Evolutionary conservation across 2,329 filamentous ascomycete species (phyloP).

Genomic region (Alternaria triticimaculans): DNA sequence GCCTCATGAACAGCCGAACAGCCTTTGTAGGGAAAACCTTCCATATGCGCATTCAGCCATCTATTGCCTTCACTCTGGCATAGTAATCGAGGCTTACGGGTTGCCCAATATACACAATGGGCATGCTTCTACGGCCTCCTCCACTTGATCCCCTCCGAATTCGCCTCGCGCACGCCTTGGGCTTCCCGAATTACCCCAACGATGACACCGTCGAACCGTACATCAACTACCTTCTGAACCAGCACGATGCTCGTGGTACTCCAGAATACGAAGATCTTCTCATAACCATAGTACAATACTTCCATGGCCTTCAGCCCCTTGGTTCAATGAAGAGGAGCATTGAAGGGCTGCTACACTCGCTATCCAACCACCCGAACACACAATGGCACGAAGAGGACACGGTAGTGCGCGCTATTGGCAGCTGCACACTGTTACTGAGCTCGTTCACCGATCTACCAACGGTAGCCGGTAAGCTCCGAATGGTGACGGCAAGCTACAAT

Average conservation of each 20-base stretch:
- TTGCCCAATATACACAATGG: neutral
- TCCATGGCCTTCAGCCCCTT: neutral
- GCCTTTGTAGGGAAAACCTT: neutral
- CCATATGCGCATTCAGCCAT: neutral
- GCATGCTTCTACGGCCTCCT: neutral
- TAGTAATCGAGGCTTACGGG: neutral
- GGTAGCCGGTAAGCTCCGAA: neutral
- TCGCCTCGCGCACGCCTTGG: slow-evolving; percentile 17
- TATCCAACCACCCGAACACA: neutral
- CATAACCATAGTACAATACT: neutral
- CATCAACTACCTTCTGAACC: slow-evolving; percentile 28
- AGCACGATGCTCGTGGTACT: slow-evolving; percentile 7
- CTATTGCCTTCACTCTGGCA: neutral
- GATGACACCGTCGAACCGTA: slow-evolving; percentile 18
- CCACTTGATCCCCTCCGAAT: neutral
- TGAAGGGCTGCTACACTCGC: neutral
- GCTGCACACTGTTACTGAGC: neutral
- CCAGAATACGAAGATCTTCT: slow-evolving; percentile 10
- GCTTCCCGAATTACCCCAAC: slow-evolving; percentile 14
- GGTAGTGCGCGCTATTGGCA: neutral
- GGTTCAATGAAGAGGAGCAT: neutral
- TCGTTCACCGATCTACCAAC: neutral
- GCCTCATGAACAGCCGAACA: neutral
- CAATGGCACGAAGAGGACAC: neutral
- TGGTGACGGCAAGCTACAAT: neutral